Evolutionary conservation across 2,329 filamentous ascomycete genomes (phyloP).

Genomic region (Alternaria rosae): DNA sequence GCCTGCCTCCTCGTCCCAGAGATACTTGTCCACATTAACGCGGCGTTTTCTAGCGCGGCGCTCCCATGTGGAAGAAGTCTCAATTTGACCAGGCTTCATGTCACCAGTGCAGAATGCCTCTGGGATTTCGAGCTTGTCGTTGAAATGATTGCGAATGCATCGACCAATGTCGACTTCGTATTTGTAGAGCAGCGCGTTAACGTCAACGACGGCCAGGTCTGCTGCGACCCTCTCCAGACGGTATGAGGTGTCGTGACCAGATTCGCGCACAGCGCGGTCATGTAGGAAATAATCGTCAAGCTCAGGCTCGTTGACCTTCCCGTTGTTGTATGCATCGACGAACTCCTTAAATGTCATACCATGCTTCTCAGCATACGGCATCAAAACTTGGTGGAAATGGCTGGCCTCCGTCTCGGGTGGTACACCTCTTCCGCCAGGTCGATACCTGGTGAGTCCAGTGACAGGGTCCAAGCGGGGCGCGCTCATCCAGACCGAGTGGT

Average conservation of each 20-base stretch:
- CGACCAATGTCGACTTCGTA: conserved; percentile 94
- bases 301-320: conserved; percentile 77
- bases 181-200: conserved; percentile 95
- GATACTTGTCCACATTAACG: conserved; percentile 85
- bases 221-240: conserved; percentile 82
- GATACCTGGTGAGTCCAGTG: conserved; percentile 83
- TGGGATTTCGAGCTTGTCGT: conserved; percentile 82
- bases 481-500: conserved; percentile 84
- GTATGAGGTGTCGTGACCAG: conserved; percentile 95
- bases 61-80: conserved; percentile 90
- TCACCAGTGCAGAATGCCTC: conserved; percentile 77
- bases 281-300: conserved; percentile 96
- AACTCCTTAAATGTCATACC: conserved; percentile 84
- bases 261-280: conserved; percentile 93
- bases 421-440: conserved; percentile 82
- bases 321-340: conserved; percentile 85
- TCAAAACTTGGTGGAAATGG: conserved; percentile 84
- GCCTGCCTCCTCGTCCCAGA: conserved; percentile 90
- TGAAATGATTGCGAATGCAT: conserved; percentile 83
- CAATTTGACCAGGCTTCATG: conserved; percentile 70
- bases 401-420: conserved; percentile 89
- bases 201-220: conserved; percentile 88
- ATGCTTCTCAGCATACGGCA: conserved; percentile 84
- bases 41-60: conserved; percentile 85
- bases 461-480: conserved; percentile 76